phyloP scores from a whole-genome alignment of 2,329 filamentous ascomycete genomes.

The Phoma herbarum region DNA sequence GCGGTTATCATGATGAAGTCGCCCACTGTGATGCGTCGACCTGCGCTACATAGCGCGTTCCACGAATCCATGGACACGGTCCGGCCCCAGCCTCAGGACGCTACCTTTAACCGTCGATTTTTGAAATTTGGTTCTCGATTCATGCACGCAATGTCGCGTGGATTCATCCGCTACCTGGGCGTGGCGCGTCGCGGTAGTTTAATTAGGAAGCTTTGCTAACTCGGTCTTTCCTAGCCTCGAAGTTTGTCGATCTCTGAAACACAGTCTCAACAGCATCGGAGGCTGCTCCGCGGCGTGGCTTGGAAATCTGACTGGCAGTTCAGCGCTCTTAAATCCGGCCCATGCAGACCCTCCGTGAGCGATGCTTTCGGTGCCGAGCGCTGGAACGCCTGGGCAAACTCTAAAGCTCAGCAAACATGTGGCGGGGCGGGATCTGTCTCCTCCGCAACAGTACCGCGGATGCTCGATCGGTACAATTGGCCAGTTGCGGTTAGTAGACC shows the following conservation, averaged over 20 bases:
- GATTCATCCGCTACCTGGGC: conserved; percentile 16
- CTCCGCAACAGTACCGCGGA: not conserved
- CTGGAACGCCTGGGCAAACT: not conserved
- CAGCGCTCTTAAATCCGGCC: not conserved
- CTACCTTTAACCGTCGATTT: conserved; percentile 1
- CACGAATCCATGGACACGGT: conserved; percentile 3
- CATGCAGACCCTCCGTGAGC: not conserved
- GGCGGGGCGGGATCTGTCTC: not conserved
- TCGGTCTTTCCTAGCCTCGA: conserved; percentile 1
- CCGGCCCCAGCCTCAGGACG: conserved; percentile 1
- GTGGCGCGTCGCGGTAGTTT: not conserved
- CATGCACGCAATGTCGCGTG: conserved; percentile 12
- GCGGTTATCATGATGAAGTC: not conserved
- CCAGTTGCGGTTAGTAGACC: not conserved
- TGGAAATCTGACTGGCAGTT: not conserved
- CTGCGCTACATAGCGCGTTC: conserved; percentile 8
- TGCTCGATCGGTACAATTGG: not conserved
- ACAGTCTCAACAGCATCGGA: not conserved
- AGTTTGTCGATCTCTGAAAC: conserved; percentile 15
- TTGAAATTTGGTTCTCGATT: conserved; percentile 17
- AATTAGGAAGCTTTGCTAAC: conserved; percentile 2
- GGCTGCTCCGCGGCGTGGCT: not conserved
- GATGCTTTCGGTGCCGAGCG: not conserved
- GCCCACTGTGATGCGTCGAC: not conserved
- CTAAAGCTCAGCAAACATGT: not conserved